These are phyloP conservation scores for Apophysomyces elegans DNA, from an alignment of 371 early-diverging fungal genomes.

Conservation along the genomic window DNA sequence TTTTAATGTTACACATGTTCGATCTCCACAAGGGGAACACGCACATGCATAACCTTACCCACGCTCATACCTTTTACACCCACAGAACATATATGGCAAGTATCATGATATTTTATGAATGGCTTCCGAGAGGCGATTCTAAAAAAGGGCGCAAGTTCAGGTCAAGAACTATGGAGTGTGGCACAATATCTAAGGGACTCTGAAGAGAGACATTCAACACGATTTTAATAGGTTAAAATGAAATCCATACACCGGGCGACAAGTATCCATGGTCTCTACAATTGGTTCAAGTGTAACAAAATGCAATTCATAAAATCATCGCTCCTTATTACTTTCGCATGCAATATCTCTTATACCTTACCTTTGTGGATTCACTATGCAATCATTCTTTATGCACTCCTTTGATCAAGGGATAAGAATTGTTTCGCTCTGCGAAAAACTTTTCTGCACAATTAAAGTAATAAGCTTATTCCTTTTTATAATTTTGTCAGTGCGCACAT, in stretches of 20 bases:
- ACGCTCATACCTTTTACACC: background rate
- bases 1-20: conserved; percentile 7
- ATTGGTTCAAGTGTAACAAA: background rate
- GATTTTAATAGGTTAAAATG: background rate
- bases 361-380: background rate
- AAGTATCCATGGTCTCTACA: too few relatives aligned
- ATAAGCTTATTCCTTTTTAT: too few relatives aligned
- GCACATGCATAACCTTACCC: background rate
- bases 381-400: background rate
- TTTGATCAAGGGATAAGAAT: background rate
- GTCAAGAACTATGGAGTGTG: background rate
- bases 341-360: background rate
- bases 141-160: background rate
- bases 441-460: too few relatives aligned
- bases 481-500: background rate
- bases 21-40: conserved; percentile 2
- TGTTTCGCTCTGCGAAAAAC: background rate
- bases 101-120: conserved; percentile 3
- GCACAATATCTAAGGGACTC: background rate
- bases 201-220: background rate
- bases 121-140: conserved; percentile 2
- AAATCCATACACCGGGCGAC: too few relatives aligned
- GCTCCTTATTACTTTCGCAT: background rate
- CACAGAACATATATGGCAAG: conserved; percentile 3
- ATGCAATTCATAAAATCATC: background rate